These are phyloP conservation scores for Plasmopara muralis DNA, from an alignment of 352 stramenopile genomes.

Conservation along the genomic window DNA sequence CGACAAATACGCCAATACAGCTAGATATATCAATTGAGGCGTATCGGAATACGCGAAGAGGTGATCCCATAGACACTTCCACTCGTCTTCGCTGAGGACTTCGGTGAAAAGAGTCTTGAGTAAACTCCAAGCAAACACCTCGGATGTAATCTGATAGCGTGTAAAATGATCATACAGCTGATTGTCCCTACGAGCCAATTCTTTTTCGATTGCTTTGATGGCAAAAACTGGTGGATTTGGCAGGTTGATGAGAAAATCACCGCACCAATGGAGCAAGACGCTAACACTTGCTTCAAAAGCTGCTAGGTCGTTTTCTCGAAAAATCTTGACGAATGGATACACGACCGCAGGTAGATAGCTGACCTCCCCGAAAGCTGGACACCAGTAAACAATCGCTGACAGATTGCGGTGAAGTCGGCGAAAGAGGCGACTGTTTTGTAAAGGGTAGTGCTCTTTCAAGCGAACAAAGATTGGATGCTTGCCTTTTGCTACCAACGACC, in stretches of 20 bases:
- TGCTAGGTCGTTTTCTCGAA: conserved; percentile 79
- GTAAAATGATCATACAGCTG: conserved; percentile 77
- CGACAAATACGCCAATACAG: conserved; percentile 64
- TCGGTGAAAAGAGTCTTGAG: conserved; percentile 86
- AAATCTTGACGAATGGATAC: conserved; percentile 87
- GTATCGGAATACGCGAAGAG: conserved; percentile 69
- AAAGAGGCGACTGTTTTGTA: conserved; percentile 69
- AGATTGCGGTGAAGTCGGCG: conserved; percentile 73
- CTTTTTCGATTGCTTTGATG: conserved; percentile 57
- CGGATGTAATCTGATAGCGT: conserved; percentile 45
- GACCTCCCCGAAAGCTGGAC: conserved; percentile 83
- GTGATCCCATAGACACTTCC: conserved; percentile 86
- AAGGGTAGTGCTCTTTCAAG: conserved; percentile 70
- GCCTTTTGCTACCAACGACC: conserved; percentile 62
- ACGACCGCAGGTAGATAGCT: conserved; percentile 75
- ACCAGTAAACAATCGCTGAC: conserved; percentile 87
- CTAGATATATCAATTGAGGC: conserved; percentile 54
- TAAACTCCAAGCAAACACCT: conserved; percentile 80
- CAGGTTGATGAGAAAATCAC: conserved; percentile 73
- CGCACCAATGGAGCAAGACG: conserved; percentile 84
- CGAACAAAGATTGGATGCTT: conserved; percentile 61
- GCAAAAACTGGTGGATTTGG: conserved; percentile 74
- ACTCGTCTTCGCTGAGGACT: conserved; percentile 82
- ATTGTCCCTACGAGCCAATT: conserved; percentile 62
- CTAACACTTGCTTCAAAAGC: conserved; percentile 85